phyloP scores from a whole-genome alignment of 495 filamentous ascomycete species.

The Xeromyces bisporus region DNA sequence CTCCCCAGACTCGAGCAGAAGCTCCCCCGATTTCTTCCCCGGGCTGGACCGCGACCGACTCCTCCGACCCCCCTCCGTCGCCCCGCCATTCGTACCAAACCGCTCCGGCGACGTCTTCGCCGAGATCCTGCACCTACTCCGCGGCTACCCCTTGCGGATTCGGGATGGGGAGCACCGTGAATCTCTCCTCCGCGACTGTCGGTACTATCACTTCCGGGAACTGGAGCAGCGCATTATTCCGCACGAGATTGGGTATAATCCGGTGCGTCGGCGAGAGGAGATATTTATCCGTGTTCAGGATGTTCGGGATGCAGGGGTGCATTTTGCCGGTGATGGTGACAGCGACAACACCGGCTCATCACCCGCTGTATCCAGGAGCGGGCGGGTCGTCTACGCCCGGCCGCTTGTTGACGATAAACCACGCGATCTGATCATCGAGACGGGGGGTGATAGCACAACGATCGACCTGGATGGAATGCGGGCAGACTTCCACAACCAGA shows the following conservation, averaged over 20 bases:
- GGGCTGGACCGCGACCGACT: conserved; percentile 64
- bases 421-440: conserved; percentile 65
- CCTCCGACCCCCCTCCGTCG: conserved; percentile 77
- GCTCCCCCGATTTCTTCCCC: conserved; percentile 66
- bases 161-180: conserved; percentile 60
- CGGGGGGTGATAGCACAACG: conserved; percentile 48
- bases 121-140: conserved; percentile 67
- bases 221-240: conserved; percentile 78
- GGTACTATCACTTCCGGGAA: conserved; percentile 84
- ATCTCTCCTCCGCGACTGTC: conserved; percentile 68
- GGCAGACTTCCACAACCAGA: conserved; percentile 54
- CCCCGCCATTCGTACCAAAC: conserved; percentile 65
- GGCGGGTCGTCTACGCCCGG: conserved; percentile 62
- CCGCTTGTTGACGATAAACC: conserved; percentile 63
- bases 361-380: conserved; percentile 15
- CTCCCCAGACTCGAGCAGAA: no score
- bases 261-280: conserved; percentile 46
- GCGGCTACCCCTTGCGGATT: conserved; percentile 76
- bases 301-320: conserved; percentile 67
- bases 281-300: conserved; percentile 73
- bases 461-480: conserved; percentile 39
- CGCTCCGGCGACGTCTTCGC: conserved; percentile 65
- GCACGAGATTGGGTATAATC: conserved; percentile 62
- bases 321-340: conserved; percentile 34
- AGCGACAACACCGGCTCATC: conserved; percentile 16